Conservation (phyloP, 495 filamentous ascomycete species). For the Astrocystis sublimbata region DNA sequence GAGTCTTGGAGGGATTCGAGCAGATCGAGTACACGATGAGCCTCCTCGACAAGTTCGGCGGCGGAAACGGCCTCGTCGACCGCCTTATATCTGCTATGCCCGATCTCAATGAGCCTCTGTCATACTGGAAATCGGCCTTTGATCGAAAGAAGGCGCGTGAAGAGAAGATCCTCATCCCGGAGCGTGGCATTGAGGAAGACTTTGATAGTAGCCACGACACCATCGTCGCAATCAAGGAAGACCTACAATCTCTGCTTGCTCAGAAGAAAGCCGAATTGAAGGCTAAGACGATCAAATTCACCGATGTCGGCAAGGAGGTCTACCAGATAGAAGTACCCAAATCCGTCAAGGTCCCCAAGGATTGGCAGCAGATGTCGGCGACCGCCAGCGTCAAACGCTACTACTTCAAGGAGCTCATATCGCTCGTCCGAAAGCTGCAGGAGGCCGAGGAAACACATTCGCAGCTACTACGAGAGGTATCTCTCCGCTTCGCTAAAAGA, state of each 20-base stretch:
- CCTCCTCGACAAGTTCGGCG: slow-evolving; percentile 67
- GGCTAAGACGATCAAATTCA: slow-evolving; percentile 71
- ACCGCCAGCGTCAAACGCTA: slow-evolving; percentile 90
- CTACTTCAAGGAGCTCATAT: slow-evolving; percentile 83
- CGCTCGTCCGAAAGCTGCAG: slow-evolving; percentile 78
- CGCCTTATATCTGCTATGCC: slow-evolving; percentile 84
- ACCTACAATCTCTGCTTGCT: slow-evolving; percentile 72
- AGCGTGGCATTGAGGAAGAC: slow-evolving; percentile 86
- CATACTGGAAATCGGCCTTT: slow-evolving; percentile 91
- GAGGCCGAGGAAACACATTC: slow-evolving; percentile 94
- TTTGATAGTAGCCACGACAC: slow-evolving; percentile 84
- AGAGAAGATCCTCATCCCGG: slow-evolving; percentile 72
- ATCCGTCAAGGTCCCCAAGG: slow-evolving; percentile 80
- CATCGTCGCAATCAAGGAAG: slow-evolving; percentile 68
- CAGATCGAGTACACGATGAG: slow-evolving; percentile 91
- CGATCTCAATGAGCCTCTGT: slow-evolving; percentile 68
- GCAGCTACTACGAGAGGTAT: slow-evolving; percentile 87
- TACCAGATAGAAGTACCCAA: slow-evolving; percentile 93
- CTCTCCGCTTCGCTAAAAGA: slow-evolving; percentile 76
- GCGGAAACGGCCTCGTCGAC: slow-evolving; percentile 78
- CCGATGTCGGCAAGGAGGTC: slow-evolving; percentile 93
- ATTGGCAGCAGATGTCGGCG: slow-evolving; percentile 95
- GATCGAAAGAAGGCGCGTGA: slow-evolving; percentile 79
- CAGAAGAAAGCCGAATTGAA: slow-evolving; percentile 66
- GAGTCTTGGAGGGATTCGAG: slow-evolving; percentile 95